phyloP scores from a whole-genome alignment of 148 eudicot genomes.

The Vaccinium macrocarpon region DNA sequence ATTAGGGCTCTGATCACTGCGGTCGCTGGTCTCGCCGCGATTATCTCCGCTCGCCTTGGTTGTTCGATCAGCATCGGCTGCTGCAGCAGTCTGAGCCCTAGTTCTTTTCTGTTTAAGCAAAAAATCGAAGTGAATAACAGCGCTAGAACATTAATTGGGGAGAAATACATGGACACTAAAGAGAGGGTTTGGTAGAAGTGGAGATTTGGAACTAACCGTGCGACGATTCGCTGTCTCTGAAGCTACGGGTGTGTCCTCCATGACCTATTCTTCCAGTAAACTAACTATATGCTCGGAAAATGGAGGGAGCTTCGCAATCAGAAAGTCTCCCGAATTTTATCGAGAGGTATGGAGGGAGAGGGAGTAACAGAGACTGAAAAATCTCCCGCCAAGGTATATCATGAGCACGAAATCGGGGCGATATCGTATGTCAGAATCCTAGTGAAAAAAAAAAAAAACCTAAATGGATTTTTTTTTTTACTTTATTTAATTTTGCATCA shows the following conservation, averaged over 20 bases:
- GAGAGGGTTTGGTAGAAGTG: neutral
- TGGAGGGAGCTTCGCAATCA: neutral
- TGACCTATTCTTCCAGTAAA: conserved; percentile 15
- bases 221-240: conserved; percentile 56
- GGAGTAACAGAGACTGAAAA: neutral
- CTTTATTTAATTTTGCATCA: too few species aligned
- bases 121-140: neutral
- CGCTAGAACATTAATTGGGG: neutral
- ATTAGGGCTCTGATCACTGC: conserved; percentile 37
- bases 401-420: neutral
- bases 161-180: neutral
- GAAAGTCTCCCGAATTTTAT: neutral
- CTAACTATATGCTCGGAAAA: neutral
- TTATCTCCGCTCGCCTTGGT: conserved; percentile 21
- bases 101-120: conserved; percentile 58
- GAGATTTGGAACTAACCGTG: conserved; percentile 34
- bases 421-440: neutral
- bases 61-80: conserved; percentile 9
- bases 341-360: neutral
- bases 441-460: too few species aligned
- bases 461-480: too few species aligned
- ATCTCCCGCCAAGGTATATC: neutral
- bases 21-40: conserved; percentile 17
- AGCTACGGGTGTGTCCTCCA: conserved; percentile 48
- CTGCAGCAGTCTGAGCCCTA: conserved; percentile 36